Base-by-base conservation (phyloP, 2,329 filamentous ascomycete species). In the Rachicladosporium sp. region DNA sequence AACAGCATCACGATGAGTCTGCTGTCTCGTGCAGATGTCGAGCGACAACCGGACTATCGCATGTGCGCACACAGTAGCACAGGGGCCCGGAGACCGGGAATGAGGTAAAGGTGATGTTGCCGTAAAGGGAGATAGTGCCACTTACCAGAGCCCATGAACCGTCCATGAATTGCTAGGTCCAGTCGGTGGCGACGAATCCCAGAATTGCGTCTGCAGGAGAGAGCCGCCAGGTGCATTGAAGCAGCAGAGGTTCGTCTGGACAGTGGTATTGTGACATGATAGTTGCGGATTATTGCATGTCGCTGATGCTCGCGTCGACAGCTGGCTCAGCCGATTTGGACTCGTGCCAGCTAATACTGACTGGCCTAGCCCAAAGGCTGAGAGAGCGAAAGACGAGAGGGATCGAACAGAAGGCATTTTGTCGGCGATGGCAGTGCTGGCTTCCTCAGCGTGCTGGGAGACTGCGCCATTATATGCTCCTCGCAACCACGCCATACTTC, bases 181-280 rank as follows among this genome's bases (percentile, higher is more conserved):
- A 4, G 75, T 71, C 1, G 70, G 63, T 1, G 80, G 80, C 42
- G 71, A 56, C 0, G 75, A 72, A 53, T 87, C 81, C 82, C 82
- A 87, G 62, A 87, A 86, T 51, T 87, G 82, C 2, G 82, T 86
- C 58, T 76, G 74, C 4, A 86, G 68, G 33, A 87, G 62, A 46
- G 82, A 73, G 6, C 82, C 82, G 3, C 80, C 76, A 0, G 81
- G 81, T 13, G 74, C 68, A 52, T 82, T 82, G 64, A 85, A 82
- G 61, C 82, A 87, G 64, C 82, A 87, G 5, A 77, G 71, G 52
- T 86, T 68, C 37, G 68, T 57, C n/a, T 74, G 69, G 6, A 62
- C 60, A 3, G 75, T 75, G 4, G 70, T 73, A 52, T 78, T 78
- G 42, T 76, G 72, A 53, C 80, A 85, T 50, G 76, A 80, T 38